Evolutionary conservation across 306 rosid species (phyloP).

Genomic region (Cicer judaicum): DNA sequence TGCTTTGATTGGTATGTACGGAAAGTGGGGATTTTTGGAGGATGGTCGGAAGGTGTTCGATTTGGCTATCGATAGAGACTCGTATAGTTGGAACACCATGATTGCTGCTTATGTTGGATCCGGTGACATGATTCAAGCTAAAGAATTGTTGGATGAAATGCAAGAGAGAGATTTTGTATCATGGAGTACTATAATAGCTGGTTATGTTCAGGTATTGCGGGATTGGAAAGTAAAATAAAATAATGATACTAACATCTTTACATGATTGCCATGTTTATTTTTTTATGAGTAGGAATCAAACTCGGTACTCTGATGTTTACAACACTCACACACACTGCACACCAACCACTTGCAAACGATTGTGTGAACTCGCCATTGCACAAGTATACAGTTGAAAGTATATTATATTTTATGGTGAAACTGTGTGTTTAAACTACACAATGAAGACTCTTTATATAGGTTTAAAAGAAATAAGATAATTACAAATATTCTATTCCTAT

Average conservation of each 20-base stretch:
- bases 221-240: constrained; percentile 21
- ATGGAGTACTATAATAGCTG: constrained; percentile 74
- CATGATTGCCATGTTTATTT: not conserved
- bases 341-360: not conserved
- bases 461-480: too few relatives aligned
- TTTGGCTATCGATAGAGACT: constrained; percentile 50
- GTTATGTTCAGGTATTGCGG: constrained; percentile 67
- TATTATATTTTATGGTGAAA: not conserved
- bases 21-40: constrained; percentile 54
- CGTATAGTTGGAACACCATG: constrained; percentile 74
- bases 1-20: constrained; percentile 66
- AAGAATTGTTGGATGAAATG: constrained; percentile 60
- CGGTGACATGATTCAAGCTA: constrained; percentile 54
- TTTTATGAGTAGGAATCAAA: too few relatives aligned
- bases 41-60: constrained; percentile 60
- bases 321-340: too few relatives aligned
- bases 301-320: too few relatives aligned
- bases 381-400: constrained; percentile 6
- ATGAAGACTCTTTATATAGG: too few relatives aligned
- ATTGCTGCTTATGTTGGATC: constrained; percentile 57
- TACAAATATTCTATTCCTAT: too few relatives aligned
- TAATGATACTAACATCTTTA: not conserved
- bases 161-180: constrained; percentile 65
- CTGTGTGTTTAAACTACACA: too few relatives aligned
- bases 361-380: constrained; percentile 4